These are phyloP conservation scores for Sporothrix phasma DNA, from an alignment of 2,329 filamentous ascomycete species.

Conservation along the genomic window DNA sequence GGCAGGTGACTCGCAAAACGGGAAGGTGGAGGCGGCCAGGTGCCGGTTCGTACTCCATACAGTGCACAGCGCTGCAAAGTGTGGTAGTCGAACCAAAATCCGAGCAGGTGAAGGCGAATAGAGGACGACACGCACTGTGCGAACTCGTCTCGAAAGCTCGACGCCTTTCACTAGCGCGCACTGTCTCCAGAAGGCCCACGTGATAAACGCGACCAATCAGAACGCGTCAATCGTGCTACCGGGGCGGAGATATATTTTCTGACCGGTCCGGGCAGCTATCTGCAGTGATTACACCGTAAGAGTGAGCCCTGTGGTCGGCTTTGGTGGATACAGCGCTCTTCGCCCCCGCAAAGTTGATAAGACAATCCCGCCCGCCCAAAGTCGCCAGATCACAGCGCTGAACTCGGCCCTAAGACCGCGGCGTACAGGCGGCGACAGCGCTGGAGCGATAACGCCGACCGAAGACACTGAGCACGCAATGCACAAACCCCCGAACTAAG, in stretches of 20 bases:
- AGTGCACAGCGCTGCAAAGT: background rate
- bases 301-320: background rate
- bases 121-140: background rate
- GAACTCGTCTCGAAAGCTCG: background rate
- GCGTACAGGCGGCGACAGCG: background rate
- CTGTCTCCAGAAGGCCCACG: background rate
- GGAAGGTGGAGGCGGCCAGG: background rate
- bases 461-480: background rate
- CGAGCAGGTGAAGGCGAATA: background rate
- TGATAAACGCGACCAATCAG: slow-evolving; percentile 4
- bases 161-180: background rate
- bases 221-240: background rate
- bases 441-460: slow-evolving; percentile 9
- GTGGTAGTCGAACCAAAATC: too few relatives aligned
- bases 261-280: background rate
- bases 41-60: too few relatives aligned
- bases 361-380: background rate
- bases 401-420: background rate
- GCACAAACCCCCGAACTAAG: background rate
- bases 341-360: background rate
- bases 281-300: background rate
- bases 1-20: background rate
- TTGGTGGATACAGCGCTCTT: background rate
- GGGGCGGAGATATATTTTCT: background rate
- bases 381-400: background rate